Evolutionary conservation across 192 early-diverging fungal genomes (phyloP).

Genomic region (Coemansia furcata): DNA sequence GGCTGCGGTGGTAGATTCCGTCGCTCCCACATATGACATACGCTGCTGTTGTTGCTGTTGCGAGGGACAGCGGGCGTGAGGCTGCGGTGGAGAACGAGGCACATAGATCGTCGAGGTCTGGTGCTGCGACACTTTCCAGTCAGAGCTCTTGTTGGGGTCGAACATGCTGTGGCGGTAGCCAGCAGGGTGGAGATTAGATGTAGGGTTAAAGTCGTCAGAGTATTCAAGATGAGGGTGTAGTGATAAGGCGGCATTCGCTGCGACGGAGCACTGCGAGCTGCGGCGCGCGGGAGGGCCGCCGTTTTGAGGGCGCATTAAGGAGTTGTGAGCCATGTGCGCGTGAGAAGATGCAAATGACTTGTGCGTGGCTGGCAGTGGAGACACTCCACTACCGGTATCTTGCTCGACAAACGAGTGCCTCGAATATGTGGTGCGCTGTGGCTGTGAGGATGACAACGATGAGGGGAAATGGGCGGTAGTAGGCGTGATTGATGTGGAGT

Average conservation of each 20-base stretch:
- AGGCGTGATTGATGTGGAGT: slow-evolving; percentile 41
- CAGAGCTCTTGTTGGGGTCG: background rate
- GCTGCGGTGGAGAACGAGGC: slow-evolving; percentile 2
- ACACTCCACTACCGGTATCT: background rate
- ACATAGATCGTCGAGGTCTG: slow-evolving; percentile 2
- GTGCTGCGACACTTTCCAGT: background rate
- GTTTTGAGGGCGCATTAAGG: background rate
- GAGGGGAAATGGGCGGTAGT: slow-evolving; percentile 24
- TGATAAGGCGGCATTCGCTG: slow-evolving; percentile 2
- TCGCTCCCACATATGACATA: background rate
- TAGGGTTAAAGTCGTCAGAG: background rate
- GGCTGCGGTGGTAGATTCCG: background rate
- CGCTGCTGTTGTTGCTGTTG: background rate
- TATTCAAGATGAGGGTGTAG: slow-evolving; percentile 6
- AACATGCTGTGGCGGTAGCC: slow-evolving; percentile 3
- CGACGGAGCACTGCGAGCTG: slow-evolving; percentile 39
- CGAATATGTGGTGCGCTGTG: slow-evolving; percentile 4
- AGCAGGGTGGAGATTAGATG: background rate
- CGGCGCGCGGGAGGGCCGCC: slow-evolving; percentile 14
- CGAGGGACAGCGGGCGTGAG: background rate
- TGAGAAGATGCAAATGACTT: background rate
- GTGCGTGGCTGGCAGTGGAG: background rate
- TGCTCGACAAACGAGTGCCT: slow-evolving; percentile 13
- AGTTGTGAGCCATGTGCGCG: background rate
- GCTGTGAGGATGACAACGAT: background rate